Evolutionary conservation across 805 yeast species (phyloP).

Genomic region (Candida arabinofermentans): DNA sequence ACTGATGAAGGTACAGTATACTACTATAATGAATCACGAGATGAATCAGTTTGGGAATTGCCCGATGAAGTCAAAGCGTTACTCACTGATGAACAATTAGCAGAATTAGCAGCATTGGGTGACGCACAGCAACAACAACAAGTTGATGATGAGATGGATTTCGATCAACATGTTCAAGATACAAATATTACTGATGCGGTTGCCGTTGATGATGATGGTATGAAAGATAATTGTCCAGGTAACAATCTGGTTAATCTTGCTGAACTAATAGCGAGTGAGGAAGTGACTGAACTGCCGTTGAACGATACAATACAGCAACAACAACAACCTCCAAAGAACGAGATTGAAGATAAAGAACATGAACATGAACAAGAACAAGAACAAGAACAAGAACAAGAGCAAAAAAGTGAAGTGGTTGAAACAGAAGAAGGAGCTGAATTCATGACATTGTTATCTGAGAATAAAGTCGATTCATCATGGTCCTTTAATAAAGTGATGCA

Average conservation of each 20-base stretch:
- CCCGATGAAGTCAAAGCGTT: conserved; percentile 45
- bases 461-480: conserved; percentile 69
- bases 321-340: background rate
- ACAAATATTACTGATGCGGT: background rate
- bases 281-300: background rate
- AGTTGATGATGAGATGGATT: conserved; percentile 2
- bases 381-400: background rate
- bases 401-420: background rate
- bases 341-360: background rate
- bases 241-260: conserved; percentile 10
- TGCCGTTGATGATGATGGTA: background rate
- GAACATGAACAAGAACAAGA: background rate
- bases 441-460: conserved; percentile 46
- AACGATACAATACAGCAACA: background rate
- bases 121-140: conserved; percentile 4
- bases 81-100: conserved; percentile 3
- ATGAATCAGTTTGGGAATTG: conserved; percentile 76
- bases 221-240: conserved; percentile 5
- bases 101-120: background rate
- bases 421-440: conserved; percentile 32
- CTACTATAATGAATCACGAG: conserved; percentile 62
- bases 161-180: background rate
- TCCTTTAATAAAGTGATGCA: conserved; percentile 65
- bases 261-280: conserved; percentile 1
- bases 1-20: conserved; percentile 60